A percentile compares a stretch with the other conserved stretches of the same genome.
Conservation (phyloP, 371 early-diverging fungal species). For the Mucor velutinosus region DNA sequence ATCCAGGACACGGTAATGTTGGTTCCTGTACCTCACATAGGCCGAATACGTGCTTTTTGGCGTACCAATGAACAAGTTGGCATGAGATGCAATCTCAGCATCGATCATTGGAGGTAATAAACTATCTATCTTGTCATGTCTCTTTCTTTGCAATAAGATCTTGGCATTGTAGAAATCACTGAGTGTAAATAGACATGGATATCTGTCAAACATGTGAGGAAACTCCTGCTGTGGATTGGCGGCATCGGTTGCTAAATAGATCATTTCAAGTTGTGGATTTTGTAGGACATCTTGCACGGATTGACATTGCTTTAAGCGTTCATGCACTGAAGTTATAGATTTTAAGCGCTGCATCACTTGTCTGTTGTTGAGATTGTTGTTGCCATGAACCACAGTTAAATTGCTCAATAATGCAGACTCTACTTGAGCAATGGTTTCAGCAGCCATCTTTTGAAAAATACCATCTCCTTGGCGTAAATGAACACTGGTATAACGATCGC, state of each 20-base stretch:
- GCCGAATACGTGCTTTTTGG: conserved; percentile 44
- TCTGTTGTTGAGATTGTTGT: not conserved
- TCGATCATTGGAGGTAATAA: conserved; percentile 43
- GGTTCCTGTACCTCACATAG: conserved; percentile 33
- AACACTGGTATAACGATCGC: conserved; percentile 39
- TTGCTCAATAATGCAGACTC: not conserved
- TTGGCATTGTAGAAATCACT: conserved; percentile 42
- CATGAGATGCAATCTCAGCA: conserved; percentile 41
- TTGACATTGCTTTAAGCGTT: not conserved
- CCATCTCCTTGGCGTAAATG: conserved; percentile 57
- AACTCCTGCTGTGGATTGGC: conserved; percentile 39
- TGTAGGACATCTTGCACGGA: not conserved
- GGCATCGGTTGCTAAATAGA: conserved; percentile 59
- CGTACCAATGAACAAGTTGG: conserved; percentile 37
- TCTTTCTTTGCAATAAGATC: conserved; percentile 9
- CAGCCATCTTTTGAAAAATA: conserved; percentile 27
- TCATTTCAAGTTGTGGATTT: conserved; percentile 22
- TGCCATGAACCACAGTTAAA: not conserved
- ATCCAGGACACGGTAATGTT: not conserved
- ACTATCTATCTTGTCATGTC: not conserved
- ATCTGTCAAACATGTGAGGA: conserved; percentile 32
- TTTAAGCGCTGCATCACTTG: not conserved
- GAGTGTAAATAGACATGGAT: conserved; percentile 52
- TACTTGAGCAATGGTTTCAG: conserved; percentile 22
- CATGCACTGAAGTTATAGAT: not conserved